These are phyloP conservation scores for Gossypium lobatum DNA, from an alignment of 441 rosid genomes.

Conservation along the genomic window DNA sequence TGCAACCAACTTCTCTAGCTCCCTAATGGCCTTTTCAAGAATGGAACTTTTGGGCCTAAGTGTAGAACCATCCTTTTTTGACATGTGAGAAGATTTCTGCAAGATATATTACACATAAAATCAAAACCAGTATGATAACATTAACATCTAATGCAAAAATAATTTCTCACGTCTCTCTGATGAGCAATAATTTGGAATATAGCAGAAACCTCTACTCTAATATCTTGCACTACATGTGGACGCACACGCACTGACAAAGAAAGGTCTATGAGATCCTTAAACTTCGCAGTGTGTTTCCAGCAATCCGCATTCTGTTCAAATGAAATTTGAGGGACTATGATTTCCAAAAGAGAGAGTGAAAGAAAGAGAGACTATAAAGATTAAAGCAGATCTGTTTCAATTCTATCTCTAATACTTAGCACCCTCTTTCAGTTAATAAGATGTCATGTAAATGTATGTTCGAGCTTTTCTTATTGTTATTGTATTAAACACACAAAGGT, in stretches of 20 bases:
- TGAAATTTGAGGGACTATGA: background rate
- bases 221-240: background rate
- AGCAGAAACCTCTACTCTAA: background rate
- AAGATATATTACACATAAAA: constrained; percentile 14
- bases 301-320: background rate
- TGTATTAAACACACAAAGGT: background rate
- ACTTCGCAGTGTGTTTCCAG: background rate
- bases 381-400: background rate
- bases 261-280: background rate
- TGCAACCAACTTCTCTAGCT: constrained; percentile 81
- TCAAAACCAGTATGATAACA: constrained; percentile 7
- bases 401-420: background rate
- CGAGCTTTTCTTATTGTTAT: background rate
- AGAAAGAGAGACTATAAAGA: background rate
- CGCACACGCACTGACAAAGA: background rate
- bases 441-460: background rate
- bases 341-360: no score
- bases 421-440: background rate
- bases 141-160: background rate
- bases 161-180: background rate
- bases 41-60: constrained; percentile 52
- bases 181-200: background rate
- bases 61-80: constrained; percentile 55
- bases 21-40: constrained; percentile 87
- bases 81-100: constrained; percentile 50